Evolutionary conservation across 2,329 filamentous ascomycete species (phyloP).

Genomic region (Alternaria brassicicola): DNA sequence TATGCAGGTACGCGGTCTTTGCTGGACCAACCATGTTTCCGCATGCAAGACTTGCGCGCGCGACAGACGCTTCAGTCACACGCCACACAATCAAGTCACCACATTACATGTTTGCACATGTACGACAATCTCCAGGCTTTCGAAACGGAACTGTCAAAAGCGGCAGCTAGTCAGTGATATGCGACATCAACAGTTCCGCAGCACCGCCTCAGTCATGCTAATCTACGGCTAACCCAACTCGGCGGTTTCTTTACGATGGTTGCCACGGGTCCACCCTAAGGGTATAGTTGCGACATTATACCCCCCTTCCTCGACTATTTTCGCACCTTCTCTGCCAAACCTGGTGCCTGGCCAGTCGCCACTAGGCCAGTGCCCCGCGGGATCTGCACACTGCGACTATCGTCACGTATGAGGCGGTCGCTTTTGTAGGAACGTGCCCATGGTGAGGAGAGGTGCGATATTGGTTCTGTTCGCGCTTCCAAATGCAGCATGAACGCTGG

Average conservation of each 20-base stretch:
- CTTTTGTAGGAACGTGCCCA: constrained; percentile 27
- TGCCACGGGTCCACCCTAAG: constrained; percentile 16
- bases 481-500: constrained; percentile 20
- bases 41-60: not conserved
- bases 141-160: constrained; percentile 5
- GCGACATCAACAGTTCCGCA: constrained; percentile 18
- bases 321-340: constrained; percentile 2
- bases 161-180: constrained; percentile 25
- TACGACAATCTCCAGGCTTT: not conserved
- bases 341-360: constrained; percentile 17
- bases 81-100: not conserved
- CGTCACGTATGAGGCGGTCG: constrained; percentile 28
- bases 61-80: not conserved
- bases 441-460: constrained; percentile 13
- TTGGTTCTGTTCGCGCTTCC: constrained; percentile 22
- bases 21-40: not conserved
- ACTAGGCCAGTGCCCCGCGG: constrained; percentile 13
- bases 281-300: constrained; percentile 29
- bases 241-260: constrained; percentile 8
- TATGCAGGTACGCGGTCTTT: constrained; percentile 4
- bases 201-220: constrained; percentile 10
- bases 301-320: constrained; percentile 20
- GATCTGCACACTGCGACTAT: constrained; percentile 26
- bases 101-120: not conserved
- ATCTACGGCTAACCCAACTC: constrained; percentile 17